A percentile compares a stretch with the other conserved stretches of the same genome.
Conservation (phyloP, 495 filamentous ascomycete species). For the Rostrohypoxylon terebratum region DNA sequence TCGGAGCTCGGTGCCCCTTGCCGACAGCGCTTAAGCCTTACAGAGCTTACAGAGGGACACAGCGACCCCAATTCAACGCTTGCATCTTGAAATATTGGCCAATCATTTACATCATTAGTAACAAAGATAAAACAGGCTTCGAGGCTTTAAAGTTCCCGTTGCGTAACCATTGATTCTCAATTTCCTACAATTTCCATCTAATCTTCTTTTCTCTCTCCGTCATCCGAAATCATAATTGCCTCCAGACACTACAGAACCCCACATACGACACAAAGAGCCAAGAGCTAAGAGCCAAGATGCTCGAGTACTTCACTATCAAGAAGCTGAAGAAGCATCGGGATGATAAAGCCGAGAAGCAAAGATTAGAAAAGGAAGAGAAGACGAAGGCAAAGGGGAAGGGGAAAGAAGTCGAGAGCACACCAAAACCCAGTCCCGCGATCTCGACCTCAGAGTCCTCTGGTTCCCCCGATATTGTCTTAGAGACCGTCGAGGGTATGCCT, state of each 20-base stretch:
- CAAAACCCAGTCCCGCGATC: conserved; percentile 6
- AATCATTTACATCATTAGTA: conserved; percentile 32
- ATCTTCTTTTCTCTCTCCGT: conserved; percentile 10
- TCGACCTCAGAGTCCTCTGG: conserved; percentile 11
- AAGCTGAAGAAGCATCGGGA: conserved; percentile 60
- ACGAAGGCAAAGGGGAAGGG: conserved; percentile 39
- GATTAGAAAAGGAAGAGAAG: conserved; percentile 41
- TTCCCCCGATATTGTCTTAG: conserved; percentile 22
- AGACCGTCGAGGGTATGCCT: conserved; percentile 37
- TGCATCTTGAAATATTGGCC: conserved; percentile 28
- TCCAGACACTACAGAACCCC: neutral
- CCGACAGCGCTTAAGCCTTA: too few species aligned
- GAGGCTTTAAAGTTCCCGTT: conserved; percentile 19
- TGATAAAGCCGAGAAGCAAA: conserved; percentile 53
- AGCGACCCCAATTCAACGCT: conserved; percentile 9
- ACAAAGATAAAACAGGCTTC: conserved; percentile 43
- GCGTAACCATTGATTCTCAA: neutral
- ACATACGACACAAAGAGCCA: conserved; percentile 18
- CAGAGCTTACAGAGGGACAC: too few species aligned
- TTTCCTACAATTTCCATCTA: neutral
- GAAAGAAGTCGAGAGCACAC: conserved; percentile 15
- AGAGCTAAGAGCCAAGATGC: conserved; percentile 48
- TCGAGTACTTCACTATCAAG: conserved; percentile 59
- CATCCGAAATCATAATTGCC: neutral
- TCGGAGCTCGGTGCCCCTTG: conserved; percentile 22